Evolutionary conservation across 2,329 filamentous ascomycete genomes (phyloP).

Genomic region (Talaromyces sp.): DNA sequence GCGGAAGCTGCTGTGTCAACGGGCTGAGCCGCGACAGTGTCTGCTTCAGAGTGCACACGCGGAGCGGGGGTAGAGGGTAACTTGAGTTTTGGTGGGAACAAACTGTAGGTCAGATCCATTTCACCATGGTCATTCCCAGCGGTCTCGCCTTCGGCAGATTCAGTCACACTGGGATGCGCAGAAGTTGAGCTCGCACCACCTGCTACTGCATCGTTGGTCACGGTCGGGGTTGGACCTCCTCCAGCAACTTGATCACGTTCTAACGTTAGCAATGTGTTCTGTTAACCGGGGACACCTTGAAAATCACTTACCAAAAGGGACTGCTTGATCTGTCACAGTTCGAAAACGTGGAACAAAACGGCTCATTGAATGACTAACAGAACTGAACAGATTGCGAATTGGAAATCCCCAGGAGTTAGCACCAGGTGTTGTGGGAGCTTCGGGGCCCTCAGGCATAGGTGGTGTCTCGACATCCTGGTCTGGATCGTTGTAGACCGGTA

Average conservation of each 20-base stretch:
- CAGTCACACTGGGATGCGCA: not conserved
- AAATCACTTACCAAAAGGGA: conserved; percentile 8
- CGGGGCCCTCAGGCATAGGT: not conserved
- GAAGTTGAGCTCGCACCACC: not conserved
- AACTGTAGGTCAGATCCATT: conserved; percentile 6
- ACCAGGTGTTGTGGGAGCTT: conserved; percentile 1
- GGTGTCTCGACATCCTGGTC: not conserved
- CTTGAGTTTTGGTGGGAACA: conserved; percentile 1
- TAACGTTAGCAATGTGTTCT: not conserved
- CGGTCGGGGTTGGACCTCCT: not conserved
- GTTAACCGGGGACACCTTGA: not conserved
- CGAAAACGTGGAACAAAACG: conserved; percentile 8
- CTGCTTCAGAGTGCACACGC: not conserved
- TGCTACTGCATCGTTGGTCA: not conserved
- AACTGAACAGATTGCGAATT: conserved; percentile 4
- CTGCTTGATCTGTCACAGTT: conserved; percentile 3
- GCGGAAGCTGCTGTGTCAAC: not conserved
- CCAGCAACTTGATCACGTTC: conserved; percentile 1
- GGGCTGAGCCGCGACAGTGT: not conserved
- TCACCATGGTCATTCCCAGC: not conserved
- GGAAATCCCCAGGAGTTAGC: conserved; percentile 3
- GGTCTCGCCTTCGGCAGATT: not conserved
- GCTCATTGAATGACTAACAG: conserved; percentile 5
- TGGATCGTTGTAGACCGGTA: not conserved
- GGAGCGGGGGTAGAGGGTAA: not conserved